phyloP scores from a whole-genome alignment of 768 basidiomycete genomes.

The Rhizopogon vinicolor region DNA sequence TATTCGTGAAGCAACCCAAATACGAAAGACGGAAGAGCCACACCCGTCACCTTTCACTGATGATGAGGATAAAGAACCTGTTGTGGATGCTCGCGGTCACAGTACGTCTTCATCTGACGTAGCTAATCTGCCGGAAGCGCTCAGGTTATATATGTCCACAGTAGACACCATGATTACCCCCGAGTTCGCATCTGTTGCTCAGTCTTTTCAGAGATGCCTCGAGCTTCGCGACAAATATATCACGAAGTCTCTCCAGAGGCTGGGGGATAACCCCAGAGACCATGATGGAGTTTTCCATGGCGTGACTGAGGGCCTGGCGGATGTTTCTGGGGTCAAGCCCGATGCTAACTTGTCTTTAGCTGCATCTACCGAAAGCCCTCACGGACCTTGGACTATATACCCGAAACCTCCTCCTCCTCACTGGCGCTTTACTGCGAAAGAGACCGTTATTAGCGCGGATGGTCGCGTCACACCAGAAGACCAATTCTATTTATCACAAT shows the following conservation, averaged over 20 bases:
- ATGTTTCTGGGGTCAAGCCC: constrained; percentile 64
- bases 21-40: constrained; percentile 10
- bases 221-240: constrained; percentile 97
- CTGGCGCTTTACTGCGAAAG: constrained; percentile 80
- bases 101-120: constrained; percentile 13
- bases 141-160: not conserved
- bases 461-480: constrained; percentile 18
- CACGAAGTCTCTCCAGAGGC: constrained; percentile 75
- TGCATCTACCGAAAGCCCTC: constrained; percentile 24
- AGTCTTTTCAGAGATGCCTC: constrained; percentile 79
- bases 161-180: constrained; percentile 21
- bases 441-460: constrained; percentile 41
- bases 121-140: not conserved
- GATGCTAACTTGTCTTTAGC: constrained; percentile 39
- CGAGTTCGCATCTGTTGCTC: constrained; percentile 55
- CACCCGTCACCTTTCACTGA: constrained; percentile 20
- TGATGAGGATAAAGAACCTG: constrained; percentile 33
- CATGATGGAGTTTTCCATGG: constrained; percentile 78
- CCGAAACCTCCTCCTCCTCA: constrained; percentile 92
- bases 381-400: constrained; percentile 81
- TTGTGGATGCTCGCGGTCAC: constrained; percentile 26
- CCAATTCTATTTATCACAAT: constrained; percentile 68
- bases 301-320: constrained; percentile 55
- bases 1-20: constrained; percentile 25
- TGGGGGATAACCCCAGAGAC: constrained; percentile 94